Percentiles rank a stretch among this genome's conserved stretches.
phyloP scores from a whole-genome alignment of 1,139 yeast genomes.

The Yamadazyma atmosphaerica region DNA sequence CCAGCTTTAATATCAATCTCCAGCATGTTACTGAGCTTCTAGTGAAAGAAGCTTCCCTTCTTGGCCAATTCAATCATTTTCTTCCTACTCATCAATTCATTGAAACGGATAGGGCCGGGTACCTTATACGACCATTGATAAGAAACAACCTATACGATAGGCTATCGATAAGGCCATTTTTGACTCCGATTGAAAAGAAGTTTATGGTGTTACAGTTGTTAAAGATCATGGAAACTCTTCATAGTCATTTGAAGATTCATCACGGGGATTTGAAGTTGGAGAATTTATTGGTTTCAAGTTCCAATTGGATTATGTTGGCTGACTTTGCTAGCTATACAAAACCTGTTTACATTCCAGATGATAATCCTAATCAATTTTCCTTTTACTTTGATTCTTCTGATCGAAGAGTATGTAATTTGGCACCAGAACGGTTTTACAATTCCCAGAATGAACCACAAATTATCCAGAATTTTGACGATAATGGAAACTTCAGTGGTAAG shows the following conservation, averaged over 20 bases:
- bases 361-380: constrained; percentile 91
- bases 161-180: constrained; percentile 82
- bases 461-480: constrained; percentile 24
- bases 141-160: constrained; percentile 83
- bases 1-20: constrained; percentile 26
- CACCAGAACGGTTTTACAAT: constrained; percentile 83
- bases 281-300: constrained; percentile 80
- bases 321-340: constrained; percentile 81
- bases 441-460: constrained; percentile 19
- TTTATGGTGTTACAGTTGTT: constrained; percentile 85
- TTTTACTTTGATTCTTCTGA: constrained; percentile 91
- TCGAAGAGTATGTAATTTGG: constrained; percentile 84
- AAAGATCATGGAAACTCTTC: constrained; percentile 61
- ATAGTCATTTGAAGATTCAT: constrained; percentile 48
- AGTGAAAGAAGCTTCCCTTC: constrained; percentile 34
- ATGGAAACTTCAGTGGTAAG: constrained; percentile 25
- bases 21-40: constrained; percentile 33
- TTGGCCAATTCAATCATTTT: constrained; percentile 59
- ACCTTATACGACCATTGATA: constrained; percentile 78
- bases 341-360: constrained; percentile 86
- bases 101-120: constrained; percentile 92
- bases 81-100: constrained; percentile 71
- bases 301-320: constrained; percentile 82
- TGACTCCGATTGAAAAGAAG: constrained; percentile 75
- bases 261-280: constrained; percentile 96